Conservation (phyloP, 1,139 yeast genomes). For the Arxiozyma slooffiae region DNA sequence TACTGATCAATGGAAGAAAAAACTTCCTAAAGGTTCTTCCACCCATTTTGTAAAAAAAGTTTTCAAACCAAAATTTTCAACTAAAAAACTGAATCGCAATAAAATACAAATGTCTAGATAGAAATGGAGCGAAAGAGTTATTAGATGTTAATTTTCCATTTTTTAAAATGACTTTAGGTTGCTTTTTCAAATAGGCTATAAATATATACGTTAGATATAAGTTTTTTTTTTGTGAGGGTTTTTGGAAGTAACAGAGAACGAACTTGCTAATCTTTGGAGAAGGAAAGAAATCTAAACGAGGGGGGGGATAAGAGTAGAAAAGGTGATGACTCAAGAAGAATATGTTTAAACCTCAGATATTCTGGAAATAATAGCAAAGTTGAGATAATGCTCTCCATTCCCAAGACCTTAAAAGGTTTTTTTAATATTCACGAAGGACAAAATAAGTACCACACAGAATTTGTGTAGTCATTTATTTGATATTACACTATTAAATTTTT, state of each 20-base stretch:
- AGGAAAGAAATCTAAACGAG: too few relatives aligned
- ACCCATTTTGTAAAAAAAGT: not conserved
- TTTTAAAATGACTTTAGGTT: not conserved
- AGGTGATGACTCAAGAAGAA: not conserved
- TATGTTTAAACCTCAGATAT: not conserved
- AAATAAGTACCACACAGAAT: too few relatives aligned
- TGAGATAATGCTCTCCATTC: slow-evolving; percentile 7
- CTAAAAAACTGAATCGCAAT: not conserved
- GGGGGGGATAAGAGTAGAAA: too few relatives aligned
- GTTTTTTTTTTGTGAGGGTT: not conserved
- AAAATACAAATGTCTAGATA: not conserved
- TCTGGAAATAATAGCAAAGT: not conserved
- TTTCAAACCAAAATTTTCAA: not conserved
- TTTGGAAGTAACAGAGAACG: not conserved
- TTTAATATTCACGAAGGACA: slow-evolving; percentile 15
- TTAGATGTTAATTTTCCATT: not conserved
- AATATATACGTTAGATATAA: too few relatives aligned
- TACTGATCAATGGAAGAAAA: slow-evolving; percentile 18
- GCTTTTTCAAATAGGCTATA: not conserved
- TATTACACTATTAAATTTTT: not conserved
- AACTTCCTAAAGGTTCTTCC: slow-evolving; percentile 14
- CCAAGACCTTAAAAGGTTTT: slow-evolving; percentile 14
- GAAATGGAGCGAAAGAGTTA: not conserved
- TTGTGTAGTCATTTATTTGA: not conserved
- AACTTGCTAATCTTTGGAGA: not conserved